phyloP scores from a whole-genome alignment of 345 rosid species.

The Cochlearia excelsa region DNA sequence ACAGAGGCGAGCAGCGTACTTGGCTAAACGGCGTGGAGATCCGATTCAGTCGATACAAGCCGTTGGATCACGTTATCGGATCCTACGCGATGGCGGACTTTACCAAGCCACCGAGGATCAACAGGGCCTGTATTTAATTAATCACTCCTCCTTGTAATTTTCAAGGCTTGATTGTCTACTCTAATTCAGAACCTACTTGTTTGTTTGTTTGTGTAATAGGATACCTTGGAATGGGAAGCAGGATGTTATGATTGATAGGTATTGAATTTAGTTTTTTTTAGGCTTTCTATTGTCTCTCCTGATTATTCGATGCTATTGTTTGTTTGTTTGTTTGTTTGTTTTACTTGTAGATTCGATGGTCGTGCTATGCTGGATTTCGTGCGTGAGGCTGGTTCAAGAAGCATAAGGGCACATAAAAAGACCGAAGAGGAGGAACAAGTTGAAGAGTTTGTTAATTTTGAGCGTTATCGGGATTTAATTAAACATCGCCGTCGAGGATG shows the following conservation, averaged over 20 bases:
- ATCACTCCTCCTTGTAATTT: background rate
- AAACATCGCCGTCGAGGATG: conserved; percentile 99
- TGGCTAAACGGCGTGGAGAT: conserved; percentile 94
- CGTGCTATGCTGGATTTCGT: conserved; percentile 95
- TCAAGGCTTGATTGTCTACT: background rate
- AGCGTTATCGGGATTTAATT: conserved; percentile 99
- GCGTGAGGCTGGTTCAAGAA: conserved; percentile 62
- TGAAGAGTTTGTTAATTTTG: conserved; percentile 99
- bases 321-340: background rate
- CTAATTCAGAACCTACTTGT: background rate
- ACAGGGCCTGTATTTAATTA: conserved; percentile 67
- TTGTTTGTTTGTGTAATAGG: conserved; percentile 35
- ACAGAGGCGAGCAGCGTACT: conserved; percentile 75
- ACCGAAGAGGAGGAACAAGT: conserved; percentile 93
- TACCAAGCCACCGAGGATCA: conserved; percentile 85
- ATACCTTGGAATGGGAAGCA: conserved; percentile 94
- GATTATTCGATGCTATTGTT: background rate
- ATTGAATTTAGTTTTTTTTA: background rate
- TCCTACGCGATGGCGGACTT: conserved; percentile 83
- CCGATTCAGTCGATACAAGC: conserved; percentile 91
- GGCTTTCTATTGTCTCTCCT: background rate
- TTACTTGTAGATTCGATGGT: conserved; percentile 57
- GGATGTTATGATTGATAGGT: conserved; percentile 83
- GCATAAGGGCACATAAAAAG: conserved; percentile 47
- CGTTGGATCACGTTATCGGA: conserved; percentile 61